Conservation (phyloP, 1,284 basidiomycete genomes). For the Austroboletus novae-zelandiae region DNA sequence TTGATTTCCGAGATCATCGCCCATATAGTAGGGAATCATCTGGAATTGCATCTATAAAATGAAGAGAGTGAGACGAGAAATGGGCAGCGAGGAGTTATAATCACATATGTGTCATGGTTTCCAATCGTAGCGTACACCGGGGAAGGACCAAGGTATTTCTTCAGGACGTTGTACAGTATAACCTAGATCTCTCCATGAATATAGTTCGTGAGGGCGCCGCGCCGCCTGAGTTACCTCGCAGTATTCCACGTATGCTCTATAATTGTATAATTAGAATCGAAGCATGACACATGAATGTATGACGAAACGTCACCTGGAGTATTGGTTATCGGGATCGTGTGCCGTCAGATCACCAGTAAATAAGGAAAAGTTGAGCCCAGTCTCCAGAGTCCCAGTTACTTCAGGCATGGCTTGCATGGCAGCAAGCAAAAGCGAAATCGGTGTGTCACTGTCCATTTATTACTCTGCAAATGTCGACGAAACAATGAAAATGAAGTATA, state of each 20-base stretch:
- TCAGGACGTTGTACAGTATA: slow-evolving; percentile 61
- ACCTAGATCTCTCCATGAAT: slow-evolving; percentile 38
- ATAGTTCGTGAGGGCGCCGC: background rate
- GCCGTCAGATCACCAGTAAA: slow-evolving; percentile 79
- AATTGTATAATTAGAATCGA: background rate
- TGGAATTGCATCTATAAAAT: slow-evolving; percentile 48
- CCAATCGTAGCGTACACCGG: slow-evolving; percentile 71
- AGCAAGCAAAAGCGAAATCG: slow-evolving; percentile 57
- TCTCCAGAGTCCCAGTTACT: slow-evolving; percentile 57
- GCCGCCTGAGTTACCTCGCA: slow-evolving; percentile 42
- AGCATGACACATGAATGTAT: background rate
- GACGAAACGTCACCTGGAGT: slow-evolving; percentile 46
- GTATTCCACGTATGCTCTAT: slow-evolving; percentile 48
- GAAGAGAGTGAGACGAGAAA: background rate
- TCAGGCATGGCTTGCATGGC: slow-evolving; percentile 67
- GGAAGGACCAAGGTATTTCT: slow-evolving; percentile 53
- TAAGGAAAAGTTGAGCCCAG: slow-evolving; percentile 63
- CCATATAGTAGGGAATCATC: slow-evolving; percentile 60
- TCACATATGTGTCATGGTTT: slow-evolving; percentile 71
- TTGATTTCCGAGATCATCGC: slow-evolving; percentile 49
- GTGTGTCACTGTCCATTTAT: slow-evolving; percentile 53
- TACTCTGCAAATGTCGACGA: too few species aligned
- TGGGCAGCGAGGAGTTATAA: slow-evolving; percentile 1
- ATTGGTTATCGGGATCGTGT: slow-evolving; percentile 65
- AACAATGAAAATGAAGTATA: slow-evolving; percentile 16